These are phyloP conservation scores for Kwoniella heveanensis DNA, from an alignment of 768 basidiomycete species.

Conservation along the genomic window DNA sequence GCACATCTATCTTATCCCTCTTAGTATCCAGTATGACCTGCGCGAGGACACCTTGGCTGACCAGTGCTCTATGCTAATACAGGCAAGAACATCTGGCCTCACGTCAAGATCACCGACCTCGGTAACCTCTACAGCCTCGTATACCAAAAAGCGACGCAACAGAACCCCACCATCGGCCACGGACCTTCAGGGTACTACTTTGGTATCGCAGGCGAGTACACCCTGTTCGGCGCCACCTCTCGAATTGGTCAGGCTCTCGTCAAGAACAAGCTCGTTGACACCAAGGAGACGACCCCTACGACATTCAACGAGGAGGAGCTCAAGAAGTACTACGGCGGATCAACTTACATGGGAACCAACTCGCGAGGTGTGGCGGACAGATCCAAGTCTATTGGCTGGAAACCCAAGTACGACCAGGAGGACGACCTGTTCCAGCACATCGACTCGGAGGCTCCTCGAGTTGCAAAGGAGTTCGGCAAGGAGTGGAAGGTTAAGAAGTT, in stretches of 20 bases:
- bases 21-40: too few relatives aligned
- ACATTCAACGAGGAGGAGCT: conserved; percentile 48
- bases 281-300: conserved; percentile 31
- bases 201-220: conserved; percentile 52
- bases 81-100: conserved; percentile 52
- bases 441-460: conserved; percentile 30
- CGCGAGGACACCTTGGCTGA: too few relatives aligned
- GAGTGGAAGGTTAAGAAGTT: conserved; percentile 16
- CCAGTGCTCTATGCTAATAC: too few relatives aligned
- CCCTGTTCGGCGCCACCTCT: conserved; percentile 31
- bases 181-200: conserved; percentile 53
- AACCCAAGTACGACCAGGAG: conserved; percentile 40
- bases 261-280: conserved; percentile 23
- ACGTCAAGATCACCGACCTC: conserved; percentile 49
- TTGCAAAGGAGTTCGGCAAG: conserved; percentile 34
- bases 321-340: conserved; percentile 51
- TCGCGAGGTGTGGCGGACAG: conserved; percentile 42
- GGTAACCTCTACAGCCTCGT: conserved; percentile 46
- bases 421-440: conserved; percentile 32
- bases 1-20: too few relatives aligned
- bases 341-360: conserved; percentile 42
- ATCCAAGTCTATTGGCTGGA: conserved; percentile 53
- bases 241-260: conserved; percentile 49
- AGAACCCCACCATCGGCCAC: conserved; percentile 46
- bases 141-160: conserved; percentile 30